These are phyloP conservation scores for Sarocladium kiliense DNA, from an alignment of 2,329 filamentous ascomycete genomes.

Conservation along the genomic window DNA sequence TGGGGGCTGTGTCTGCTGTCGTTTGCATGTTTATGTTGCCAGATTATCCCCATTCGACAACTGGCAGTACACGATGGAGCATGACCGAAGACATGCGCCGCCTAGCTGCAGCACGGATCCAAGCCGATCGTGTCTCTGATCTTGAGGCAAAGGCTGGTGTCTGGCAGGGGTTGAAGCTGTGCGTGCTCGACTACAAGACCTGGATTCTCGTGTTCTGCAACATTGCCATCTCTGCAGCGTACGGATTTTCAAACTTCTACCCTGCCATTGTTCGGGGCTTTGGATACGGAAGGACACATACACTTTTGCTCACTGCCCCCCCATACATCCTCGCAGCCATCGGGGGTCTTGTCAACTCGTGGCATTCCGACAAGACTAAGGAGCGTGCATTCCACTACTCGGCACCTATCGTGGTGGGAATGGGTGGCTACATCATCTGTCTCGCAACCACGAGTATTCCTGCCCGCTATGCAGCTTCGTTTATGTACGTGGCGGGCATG, in stretches of 20 bases:
- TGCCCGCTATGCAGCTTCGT: slow-evolving; percentile 18
- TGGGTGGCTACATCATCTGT: slow-evolving; percentile 18
- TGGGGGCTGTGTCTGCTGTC: slow-evolving; percentile 39
- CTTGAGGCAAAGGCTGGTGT: neutral
- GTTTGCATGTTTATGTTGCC: slow-evolving; percentile 14
- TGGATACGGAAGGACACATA: slow-evolving; percentile 21
- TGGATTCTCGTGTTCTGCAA: neutral
- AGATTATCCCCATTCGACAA: slow-evolving; percentile 14
- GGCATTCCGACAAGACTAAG: slow-evolving; percentile 22
- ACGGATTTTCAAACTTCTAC: slow-evolving; percentile 24
- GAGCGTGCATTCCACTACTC: slow-evolving; percentile 14
- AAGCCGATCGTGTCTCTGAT: slow-evolving; percentile 17
- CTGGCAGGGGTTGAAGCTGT: slow-evolving; percentile 14
- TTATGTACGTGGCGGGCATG: slow-evolving; percentile 17
- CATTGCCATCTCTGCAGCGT: slow-evolving; percentile 7
- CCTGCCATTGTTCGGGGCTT: slow-evolving; percentile 24
- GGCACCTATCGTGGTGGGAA: slow-evolving; percentile 13
- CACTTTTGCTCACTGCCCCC: slow-evolving; percentile 23
- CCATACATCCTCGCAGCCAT: slow-evolving; percentile 23
- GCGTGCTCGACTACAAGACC: neutral
- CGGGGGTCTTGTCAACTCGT: slow-evolving; percentile 23
- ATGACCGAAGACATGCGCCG: slow-evolving; percentile 11
- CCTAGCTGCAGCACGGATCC: slow-evolving; percentile 14
- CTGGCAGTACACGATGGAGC: slow-evolving; percentile 13
- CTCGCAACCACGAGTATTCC: slow-evolving; percentile 15